Evolutionary conservation across 2,329 filamentous ascomycete genomes (phyloP).

Genomic region (Stachybotrys elegans): DNA sequence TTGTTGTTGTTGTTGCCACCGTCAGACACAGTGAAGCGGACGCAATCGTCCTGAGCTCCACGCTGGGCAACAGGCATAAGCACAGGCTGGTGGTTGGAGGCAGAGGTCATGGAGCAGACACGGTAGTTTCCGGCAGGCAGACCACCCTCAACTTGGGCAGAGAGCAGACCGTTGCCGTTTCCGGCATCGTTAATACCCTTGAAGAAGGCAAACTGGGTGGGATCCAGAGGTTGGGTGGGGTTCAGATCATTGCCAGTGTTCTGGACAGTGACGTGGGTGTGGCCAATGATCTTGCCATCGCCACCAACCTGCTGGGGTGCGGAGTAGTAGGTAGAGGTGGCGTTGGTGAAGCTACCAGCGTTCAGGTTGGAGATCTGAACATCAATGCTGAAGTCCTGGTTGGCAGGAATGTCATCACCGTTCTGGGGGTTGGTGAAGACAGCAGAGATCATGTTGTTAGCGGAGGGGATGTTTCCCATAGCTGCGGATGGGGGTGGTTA

Average conservation of each 20-base stretch:
- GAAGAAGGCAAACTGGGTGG: constrained; percentile 55
- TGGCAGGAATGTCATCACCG: constrained; percentile 38
- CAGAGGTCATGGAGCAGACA: constrained; percentile 56
- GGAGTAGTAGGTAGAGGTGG: constrained; percentile 54
- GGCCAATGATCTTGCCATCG: constrained; percentile 48
- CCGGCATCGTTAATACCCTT: constrained; percentile 62
- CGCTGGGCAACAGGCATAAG: constrained; percentile 63
- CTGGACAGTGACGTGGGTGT: constrained; percentile 57
- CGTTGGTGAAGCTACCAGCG: constrained; percentile 57
- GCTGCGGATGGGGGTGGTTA: constrained; percentile 32
- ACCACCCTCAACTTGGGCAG: constrained; percentile 49
- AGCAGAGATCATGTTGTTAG: constrained; percentile 51
- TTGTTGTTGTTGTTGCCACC: constrained; percentile 13
- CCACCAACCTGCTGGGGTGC: constrained; percentile 50
- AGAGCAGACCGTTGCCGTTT: constrained; percentile 48
- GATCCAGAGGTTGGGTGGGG: constrained; percentile 47
- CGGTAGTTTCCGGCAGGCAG: constrained; percentile 60
- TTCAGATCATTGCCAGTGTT: constrained; percentile 45
- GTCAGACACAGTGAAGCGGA: constrained; percentile 49
- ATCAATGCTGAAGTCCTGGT: constrained; percentile 47
- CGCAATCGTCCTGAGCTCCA: constrained; percentile 62
- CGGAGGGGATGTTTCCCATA: constrained; percentile 57
- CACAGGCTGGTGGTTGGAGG: constrained; percentile 63
- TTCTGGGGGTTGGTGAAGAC: constrained; percentile 50
- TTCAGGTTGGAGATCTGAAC: constrained; percentile 48